Evolutionary conservation across 1,284 basidiomycete species (phyloP), one percentile per base, ranked within the genome.

Genomic region (Melampsora larici-populina): DNA sequence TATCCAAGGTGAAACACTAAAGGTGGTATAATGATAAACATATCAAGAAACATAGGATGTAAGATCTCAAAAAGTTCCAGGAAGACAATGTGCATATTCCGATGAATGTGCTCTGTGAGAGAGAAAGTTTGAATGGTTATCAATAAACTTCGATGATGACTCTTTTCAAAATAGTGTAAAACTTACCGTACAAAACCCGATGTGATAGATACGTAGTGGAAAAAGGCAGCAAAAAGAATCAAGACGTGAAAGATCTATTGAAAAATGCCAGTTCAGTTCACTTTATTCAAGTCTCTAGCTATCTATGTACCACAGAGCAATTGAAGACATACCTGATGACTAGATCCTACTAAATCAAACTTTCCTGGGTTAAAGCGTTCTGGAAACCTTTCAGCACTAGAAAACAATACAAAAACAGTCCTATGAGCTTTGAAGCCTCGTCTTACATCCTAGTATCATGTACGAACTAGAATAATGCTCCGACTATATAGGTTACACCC

Each of bases 291-390:
- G 18, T 11, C 51, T n/a, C 51, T 40, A 40, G 51, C 51, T 58
- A 21, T 58, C 26, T 15, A 24, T 24, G 11, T 0, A 1, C 24
- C 13, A 29, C 17, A 11, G 18, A 49, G 11, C 17, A 48, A 40
- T 36, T 13, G 17, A 6, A 49, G 65, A 40, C 33, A 70, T 55
- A 78, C 75, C 84, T 86, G 84, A 86, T 94, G 93, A 43, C 90
- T 92, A 0, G 90, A 87, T 74, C 90, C 88, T 80, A 94, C 87
- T 82, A 88, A 87, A 85, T 96, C 93, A 82, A 94, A 94, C 79
- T 85, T 88, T 70, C 92, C 92, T 0, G 92, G 92, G 13, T 87
- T 86, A 79, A 90, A 86, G 40, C 89, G 86, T 82, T 96, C 93
- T 33, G 94, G 93, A 74, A 94, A 87, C 71, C 92, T 88, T 80